Base-by-base conservation (phyloP, 352 stramenopile species). In the Stephanocyclus meneghinianus region DNA sequence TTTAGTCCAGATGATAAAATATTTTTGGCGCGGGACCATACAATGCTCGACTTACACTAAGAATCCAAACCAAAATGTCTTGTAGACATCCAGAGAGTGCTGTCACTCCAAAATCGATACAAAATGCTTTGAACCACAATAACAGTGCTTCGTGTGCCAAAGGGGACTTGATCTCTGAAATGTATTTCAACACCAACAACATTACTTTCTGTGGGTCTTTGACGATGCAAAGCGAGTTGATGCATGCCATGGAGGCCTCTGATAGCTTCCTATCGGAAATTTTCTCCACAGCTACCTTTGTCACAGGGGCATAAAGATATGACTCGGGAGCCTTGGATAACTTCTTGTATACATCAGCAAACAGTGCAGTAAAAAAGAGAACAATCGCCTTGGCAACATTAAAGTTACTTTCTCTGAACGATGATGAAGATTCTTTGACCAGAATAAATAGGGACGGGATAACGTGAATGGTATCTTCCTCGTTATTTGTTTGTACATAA, bases 331-430 rank as follows among this genome's bases (percentile, higher is more conserved):
- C 48, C 66, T 48, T 73, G 11, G 68, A 30, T 4, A 74, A 16
- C 13, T 74, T 57, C 50, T 71, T 63, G 73, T 90, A 79, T 16
- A 80, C 71, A 32, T 83, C 70, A 4, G 11, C 18, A 65, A 86
- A 91, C 2, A 93, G 35, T 35, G 73, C 68, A 3, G 74, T 67
- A 45, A 92, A 92, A 13, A 94, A 63, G 47, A 91, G 76, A 48
- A 93, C 67, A 16, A 93, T 76, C 42, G 79, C 67, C 70, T 86
- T 89, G 5, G 82, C 76, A n/a, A 95, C 81, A 74, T 93, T 94
- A 32, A 95, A 86, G 63, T 95, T 95, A 21, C 77, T 90, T 35
- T 95, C 90, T 68, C 93, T 92, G 65, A 95, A 94, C 18, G 68
- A 80, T 73, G 86, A 87, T n/a, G 90, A 92, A 56, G 79, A 74